A percentile compares a stretch with the other conserved stretches of the same genome.
These are phyloP conservation scores for Populus hybrid DNA, from an alignment of 441 rosid genomes.

Conservation along the genomic window DNA sequence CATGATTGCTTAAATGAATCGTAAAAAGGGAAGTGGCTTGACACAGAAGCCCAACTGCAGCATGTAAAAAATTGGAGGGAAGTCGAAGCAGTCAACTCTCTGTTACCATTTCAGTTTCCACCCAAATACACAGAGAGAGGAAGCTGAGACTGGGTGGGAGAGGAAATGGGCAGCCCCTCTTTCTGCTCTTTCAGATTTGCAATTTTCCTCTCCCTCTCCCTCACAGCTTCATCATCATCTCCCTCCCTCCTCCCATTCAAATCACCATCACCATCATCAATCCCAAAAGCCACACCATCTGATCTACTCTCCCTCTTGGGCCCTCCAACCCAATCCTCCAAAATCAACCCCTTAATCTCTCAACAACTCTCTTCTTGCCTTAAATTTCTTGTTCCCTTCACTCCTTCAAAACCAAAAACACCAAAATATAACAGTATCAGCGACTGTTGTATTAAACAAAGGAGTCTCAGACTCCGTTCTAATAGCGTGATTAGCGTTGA, in stretches of 20 bases:
- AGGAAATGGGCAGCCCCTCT: constrained; percentile 34
- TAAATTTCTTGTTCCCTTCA: constrained; percentile 70
- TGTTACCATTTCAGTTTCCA: background rate
- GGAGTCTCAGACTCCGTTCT: constrained; percentile 31
- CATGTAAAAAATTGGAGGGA: constrained; percentile 3
- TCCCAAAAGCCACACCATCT: constrained; percentile 61
- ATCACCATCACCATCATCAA: constrained; percentile 20
- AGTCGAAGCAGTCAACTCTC: background rate
- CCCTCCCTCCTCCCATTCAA: constrained; percentile 27
- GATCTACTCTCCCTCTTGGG: constrained; percentile 70
- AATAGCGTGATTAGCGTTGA: background rate
- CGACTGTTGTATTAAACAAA: constrained; percentile 6
- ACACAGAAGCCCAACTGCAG: background rate
- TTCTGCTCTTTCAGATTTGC: constrained; percentile 42
- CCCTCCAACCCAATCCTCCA: constrained; percentile 39
- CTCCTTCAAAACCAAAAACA: constrained; percentile 24
- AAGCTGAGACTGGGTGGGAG: background rate
- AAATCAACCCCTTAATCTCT: constrained; percentile 55
- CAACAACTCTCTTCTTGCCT: constrained; percentile 57
- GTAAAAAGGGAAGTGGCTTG: background rate
- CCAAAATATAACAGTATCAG: background rate
- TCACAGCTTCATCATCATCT: constrained; percentile 45
- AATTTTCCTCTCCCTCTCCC: constrained; percentile 43
- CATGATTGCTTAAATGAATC: background rate
- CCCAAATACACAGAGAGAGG: background rate